Evolutionary conservation across 179 eudicot genomes (phyloP), one percentile per base, ranked within the genome.

Genomic region (Corrigiola litoralis): DNA sequence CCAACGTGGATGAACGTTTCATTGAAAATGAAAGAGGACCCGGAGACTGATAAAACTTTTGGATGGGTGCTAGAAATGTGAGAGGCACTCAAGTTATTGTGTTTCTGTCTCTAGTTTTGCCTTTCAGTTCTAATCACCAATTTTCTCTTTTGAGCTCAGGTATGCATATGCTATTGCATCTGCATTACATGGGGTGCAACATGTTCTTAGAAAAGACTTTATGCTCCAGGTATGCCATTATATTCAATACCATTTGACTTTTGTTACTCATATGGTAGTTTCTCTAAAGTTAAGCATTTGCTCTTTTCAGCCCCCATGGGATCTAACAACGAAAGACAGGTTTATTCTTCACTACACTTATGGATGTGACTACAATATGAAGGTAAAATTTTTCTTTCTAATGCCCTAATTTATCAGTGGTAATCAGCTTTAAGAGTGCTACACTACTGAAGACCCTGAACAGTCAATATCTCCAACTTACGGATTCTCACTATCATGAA

Each of bases 11-110:
- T 92, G 97, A 92, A 92, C 80, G 79, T 92, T 62, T 92, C 98
- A 27, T 69, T 92, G 81, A 82, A 75, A 65, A 92, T 92, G 98
- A 92, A 92, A 83, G 89, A 87, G 68, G 97, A 92, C 75, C 87
- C 90, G 24, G 98, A 92, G 81, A 82, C 98, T 20, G 98, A 92
- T 70, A 87, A 87, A 73, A 65, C 85, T 44, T 92, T 92, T 77
- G 98, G 98, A 75, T 92, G 98, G 98, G 98, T 92, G 72, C 75
- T 92, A 60, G 97, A 92, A 82, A 90, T 92, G 98, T 92, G 72
- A 76, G 83, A 16, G 24, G 46, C 67, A 36, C 7, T 38, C 29
- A 8, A 14, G 21, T 4, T 23, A 29, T 50, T 63, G 48, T 38
- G 17, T 80, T 51, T 33, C 42, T 47, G 46, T 12, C 55, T 68